phyloP scores from a whole-genome alignment of 2,329 filamentous ascomycete genomes.

The Cladobotryum mycophilum region DNA sequence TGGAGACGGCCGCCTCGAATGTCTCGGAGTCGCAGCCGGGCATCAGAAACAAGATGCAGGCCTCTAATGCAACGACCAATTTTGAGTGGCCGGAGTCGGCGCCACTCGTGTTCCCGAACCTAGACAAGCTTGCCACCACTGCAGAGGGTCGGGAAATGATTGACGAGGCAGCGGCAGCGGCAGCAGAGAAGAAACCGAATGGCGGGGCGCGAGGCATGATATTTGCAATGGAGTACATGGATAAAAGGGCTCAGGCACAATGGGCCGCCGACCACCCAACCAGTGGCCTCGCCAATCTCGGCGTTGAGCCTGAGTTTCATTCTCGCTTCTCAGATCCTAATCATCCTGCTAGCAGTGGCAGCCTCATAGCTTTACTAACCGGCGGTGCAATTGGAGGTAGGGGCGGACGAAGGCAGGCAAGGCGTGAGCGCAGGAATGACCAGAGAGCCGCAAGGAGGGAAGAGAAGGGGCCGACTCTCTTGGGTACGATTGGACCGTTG shows the following conservation, averaged over 20 bases:
- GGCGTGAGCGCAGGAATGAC: neutral
- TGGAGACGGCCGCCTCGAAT: conserved; percentile 11
- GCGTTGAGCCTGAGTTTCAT: conserved; percentile 19
- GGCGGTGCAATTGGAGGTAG: conserved; percentile 12
- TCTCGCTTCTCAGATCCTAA: conserved; percentile 25
- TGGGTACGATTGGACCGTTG: conserved; percentile 3
- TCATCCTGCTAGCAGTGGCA: conserved; percentile 23
- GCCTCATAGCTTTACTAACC: conserved; percentile 21
- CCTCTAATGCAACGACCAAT: conserved; percentile 28
- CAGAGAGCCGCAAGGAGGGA: conserved; percentile 5
- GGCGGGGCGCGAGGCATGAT: conserved; percentile 8
- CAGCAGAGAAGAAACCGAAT: conserved; percentile 6
- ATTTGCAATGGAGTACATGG: conserved; percentile 16
- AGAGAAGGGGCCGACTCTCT: conserved; percentile 3
- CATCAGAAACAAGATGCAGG: conserved; percentile 22
- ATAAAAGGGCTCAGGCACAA: conserved; percentile 19
- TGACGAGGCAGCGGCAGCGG: neutral
- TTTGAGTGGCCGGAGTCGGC: conserved; percentile 41
- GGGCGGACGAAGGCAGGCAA: neutral
- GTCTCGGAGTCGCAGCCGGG: neutral
- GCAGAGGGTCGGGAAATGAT: conserved; percentile 1
- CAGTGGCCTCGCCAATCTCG: conserved; percentile 15
- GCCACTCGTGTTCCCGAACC: conserved; percentile 41
- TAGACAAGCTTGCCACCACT: conserved; percentile 25
- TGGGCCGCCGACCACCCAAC: conserved; percentile 17